phyloP scores from a whole-genome alignment of 139 green algal species.

The Tetraselmis chui region DNA sequence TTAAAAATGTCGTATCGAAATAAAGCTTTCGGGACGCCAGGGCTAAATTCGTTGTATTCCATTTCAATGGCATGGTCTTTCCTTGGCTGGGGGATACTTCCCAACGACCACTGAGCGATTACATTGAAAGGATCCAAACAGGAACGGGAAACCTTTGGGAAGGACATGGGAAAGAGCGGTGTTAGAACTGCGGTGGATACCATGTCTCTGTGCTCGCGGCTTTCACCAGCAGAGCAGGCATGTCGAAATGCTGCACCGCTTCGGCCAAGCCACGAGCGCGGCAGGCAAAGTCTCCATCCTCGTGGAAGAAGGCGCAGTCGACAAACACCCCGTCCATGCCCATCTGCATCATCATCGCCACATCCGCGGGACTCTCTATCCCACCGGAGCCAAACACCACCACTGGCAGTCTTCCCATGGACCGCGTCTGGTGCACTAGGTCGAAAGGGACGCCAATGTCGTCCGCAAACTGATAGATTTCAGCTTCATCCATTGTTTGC shows the following conservation, averaged over 20 bases:
- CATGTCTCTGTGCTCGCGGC: neutral
- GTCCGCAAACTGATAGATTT: slow-evolving; percentile 52
- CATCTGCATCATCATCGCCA: slow-evolving; percentile 60
- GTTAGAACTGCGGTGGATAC: neutral
- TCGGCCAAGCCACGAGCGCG: neutral
- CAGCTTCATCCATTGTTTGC: slow-evolving; percentile 45
- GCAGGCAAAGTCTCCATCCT: neutral
- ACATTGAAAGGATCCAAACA: too few species aligned
- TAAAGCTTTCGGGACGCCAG: too few species aligned
- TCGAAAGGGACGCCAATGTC: slow-evolving; percentile 38
- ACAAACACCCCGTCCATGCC: slow-evolving; percentile 55
- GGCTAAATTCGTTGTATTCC: too few species aligned
- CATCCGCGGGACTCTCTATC: slow-evolving; percentile 49
- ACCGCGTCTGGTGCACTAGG: slow-evolving; percentile 37
- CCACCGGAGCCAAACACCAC: slow-evolving; percentile 57
- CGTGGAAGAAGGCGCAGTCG: slow-evolving; percentile 52
- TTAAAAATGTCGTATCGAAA: too few species aligned
- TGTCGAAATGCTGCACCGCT: neutral
- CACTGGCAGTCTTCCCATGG: slow-evolving; percentile 42
- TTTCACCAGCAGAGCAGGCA: neutral
- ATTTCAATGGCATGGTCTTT: too few species aligned
- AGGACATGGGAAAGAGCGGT: too few species aligned
- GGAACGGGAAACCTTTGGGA: too few species aligned
- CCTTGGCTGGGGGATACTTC: too few species aligned
- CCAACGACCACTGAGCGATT: too few species aligned